These are phyloP conservation scores for Lumnitzera racemosa DNA, from an alignment of 345 rosid species.

Conservation along the genomic window DNA sequence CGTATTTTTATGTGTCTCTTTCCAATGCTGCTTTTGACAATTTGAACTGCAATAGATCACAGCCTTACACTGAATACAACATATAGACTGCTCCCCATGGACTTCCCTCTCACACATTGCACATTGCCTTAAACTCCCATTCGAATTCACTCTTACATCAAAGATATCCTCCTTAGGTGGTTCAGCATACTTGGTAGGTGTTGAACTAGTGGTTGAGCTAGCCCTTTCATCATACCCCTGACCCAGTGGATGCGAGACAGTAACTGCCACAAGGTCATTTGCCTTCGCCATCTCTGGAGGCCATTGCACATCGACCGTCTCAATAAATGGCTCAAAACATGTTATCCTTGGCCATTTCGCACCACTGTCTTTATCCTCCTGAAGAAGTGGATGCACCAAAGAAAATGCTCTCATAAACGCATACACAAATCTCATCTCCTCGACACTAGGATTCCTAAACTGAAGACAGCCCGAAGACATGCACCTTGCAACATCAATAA, in stretches of 20 bases:
- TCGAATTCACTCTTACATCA: slow-evolving; percentile 19
- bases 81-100: slow-evolving; percentile 32
- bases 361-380: slow-evolving; percentile 39
- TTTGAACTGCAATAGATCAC: slow-evolving; percentile 36
- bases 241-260: slow-evolving; percentile 52
- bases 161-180: slow-evolving; percentile 26
- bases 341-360: slow-evolving; percentile 31
- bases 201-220: slow-evolving; percentile 29
- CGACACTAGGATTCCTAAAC: slow-evolving; percentile 51
- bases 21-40: slow-evolving; percentile 54
- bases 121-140: slow-evolving; percentile 28
- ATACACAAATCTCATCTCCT: slow-evolving; percentile 59
- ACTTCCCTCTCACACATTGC: slow-evolving; percentile 41
- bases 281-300: slow-evolving; percentile 49
- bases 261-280: slow-evolving; percentile 55
- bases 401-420: slow-evolving; percentile 54
- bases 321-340: slow-evolving; percentile 51
- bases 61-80: slow-evolving; percentile 44
- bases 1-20: slow-evolving; percentile 38
- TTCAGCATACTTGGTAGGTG: slow-evolving; percentile 37
- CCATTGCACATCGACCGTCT: slow-evolving; percentile 71
- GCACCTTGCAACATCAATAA: slow-evolving; percentile 51
- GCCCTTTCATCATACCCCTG: slow-evolving; percentile 48
- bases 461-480: slow-evolving; percentile 37
- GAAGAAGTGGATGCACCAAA: slow-evolving; percentile 53